Conservation (phyloP, 371 early-diverging fungal genomes). For the Basidiobolus meristosporus region DNA sequence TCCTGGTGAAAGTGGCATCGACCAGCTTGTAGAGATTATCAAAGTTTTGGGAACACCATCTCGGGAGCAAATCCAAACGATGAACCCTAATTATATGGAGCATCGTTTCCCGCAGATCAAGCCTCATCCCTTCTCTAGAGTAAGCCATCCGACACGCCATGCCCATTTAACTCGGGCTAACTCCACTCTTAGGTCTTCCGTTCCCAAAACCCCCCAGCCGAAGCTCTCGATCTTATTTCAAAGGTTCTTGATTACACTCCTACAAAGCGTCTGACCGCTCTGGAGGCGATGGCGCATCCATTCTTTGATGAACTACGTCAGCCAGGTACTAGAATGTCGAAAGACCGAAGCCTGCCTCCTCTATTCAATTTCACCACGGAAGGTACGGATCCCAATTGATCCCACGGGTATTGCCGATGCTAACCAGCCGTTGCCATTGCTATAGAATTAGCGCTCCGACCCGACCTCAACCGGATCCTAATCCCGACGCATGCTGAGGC, state of each 20-base stretch:
- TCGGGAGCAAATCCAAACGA: slow-evolving; percentile 81
- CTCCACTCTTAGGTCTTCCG: slow-evolving; percentile 83
- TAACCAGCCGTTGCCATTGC: too few relatives aligned
- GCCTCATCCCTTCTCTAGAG: slow-evolving; percentile 75
- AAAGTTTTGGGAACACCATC: slow-evolving; percentile 97
- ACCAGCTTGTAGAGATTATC: slow-evolving; percentile 99
- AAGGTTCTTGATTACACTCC: slow-evolving; percentile 93
- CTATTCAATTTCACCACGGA: slow-evolving; percentile 82
- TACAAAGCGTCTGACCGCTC: slow-evolving; percentile 69
- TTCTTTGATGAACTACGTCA: slow-evolving; percentile 93
- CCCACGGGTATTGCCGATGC: too few relatives aligned
- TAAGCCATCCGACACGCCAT: too few relatives aligned
- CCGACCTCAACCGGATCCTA: too few relatives aligned
- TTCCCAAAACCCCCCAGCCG: slow-evolving; percentile 56
- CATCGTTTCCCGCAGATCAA: slow-evolving; percentile 96
- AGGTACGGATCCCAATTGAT: slow-evolving; percentile 36
- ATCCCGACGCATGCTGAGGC: too few relatives aligned
- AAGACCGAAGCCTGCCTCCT: slow-evolving; percentile 60
- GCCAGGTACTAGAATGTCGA: slow-evolving; percentile 56
- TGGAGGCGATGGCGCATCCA: slow-evolving; percentile 84
- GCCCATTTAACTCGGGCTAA: too few relatives aligned
- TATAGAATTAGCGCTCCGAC: too few relatives aligned
- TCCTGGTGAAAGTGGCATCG: slow-evolving; percentile 97
- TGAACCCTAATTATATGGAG: slow-evolving; percentile 95
- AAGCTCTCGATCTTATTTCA: slow-evolving; percentile 76